Base-by-base conservation (phyloP, 768 basidiomycete genomes). In the Phanerochaete carnosa region DNA sequence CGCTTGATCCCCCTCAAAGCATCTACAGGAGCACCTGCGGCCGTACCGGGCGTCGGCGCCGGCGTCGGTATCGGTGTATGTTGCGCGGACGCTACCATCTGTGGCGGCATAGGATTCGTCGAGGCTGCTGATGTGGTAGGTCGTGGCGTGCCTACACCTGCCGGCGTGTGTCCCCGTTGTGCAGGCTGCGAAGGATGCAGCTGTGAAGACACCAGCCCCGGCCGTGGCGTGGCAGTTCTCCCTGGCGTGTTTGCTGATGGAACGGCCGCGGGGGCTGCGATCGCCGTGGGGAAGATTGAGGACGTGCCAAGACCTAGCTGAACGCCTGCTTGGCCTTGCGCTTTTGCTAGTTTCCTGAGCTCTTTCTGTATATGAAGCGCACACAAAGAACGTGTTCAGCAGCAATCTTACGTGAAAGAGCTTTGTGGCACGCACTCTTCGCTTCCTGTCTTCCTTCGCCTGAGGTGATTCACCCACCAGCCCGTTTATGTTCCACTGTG, bases 401-500 rank as follows among this genome's bases (percentile, higher is more conserved):
- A 19, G 29, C 6, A 3, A 30, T 52, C 28, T 23, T 29, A 29
- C 30, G n/a, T 32, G 11, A 52, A 16, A 23, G n/a, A n/a, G n/a
- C n/a, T n/a, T 19, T 23, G 16, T 5, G 26, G 26, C 28, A 82
- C 88, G 67, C 51, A 89, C 88, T 78, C 87, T 83, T 75, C 83
- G 87, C 79, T 86, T 90, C 70, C 88, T 79, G 74, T 90, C 89
- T 72, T 90, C 89, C 58, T 85, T 77, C 45, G 88, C 89, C 73
- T 90, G 89, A 0, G 87, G 83, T 4, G 88, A 85, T 72, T 89
- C 88, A 30, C 81, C 73, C 3, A 90, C 77, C 25, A 90, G 75
- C 8, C 82, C 71, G 57, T 77, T 80, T 16, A 81, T 74, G 67
- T 90, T 90, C 88, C 89, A 90, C 89, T 90, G 67, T 15, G 45